A percentile compares a stretch with the other conserved stretches of the same genome.
Conservation (phyloP, 805 yeast species). For the Candida nonsorbophila region DNA sequence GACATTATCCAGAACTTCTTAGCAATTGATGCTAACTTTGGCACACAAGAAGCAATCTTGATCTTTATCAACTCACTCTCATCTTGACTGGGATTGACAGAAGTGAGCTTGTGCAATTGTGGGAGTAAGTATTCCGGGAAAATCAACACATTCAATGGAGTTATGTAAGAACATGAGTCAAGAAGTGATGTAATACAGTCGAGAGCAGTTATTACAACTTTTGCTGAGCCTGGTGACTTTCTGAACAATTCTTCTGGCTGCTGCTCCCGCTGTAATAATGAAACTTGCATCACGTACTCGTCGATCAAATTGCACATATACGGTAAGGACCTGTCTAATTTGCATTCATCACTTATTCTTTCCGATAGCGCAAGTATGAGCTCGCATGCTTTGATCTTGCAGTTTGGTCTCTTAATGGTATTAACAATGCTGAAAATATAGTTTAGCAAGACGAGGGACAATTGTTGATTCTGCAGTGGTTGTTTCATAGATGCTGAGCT, state of each 20-base stretch:
- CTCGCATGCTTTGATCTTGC: slow-evolving; percentile 68
- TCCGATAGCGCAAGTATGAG: slow-evolving; percentile 72
- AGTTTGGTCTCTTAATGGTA: slow-evolving; percentile 54
- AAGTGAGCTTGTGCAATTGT: slow-evolving; percentile 31
- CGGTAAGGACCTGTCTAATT: slow-evolving; percentile 82
- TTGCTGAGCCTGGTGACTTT: slow-evolving; percentile 27
- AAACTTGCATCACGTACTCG: slow-evolving; percentile 33
- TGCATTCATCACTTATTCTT: slow-evolving; percentile 72
- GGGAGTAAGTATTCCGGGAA: slow-evolving; percentile 85
- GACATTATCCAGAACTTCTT: slow-evolving; percentile 60
- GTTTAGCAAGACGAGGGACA: slow-evolving; percentile 54
- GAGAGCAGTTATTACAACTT: slow-evolving; percentile 65
- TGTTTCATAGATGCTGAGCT: slow-evolving; percentile 17
- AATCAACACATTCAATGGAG: slow-evolving; percentile 69
- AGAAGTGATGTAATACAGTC: slow-evolving; percentile 64
- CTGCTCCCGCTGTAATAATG: neutral
- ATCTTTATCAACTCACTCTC: slow-evolving; percentile 43
- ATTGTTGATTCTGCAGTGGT: slow-evolving; percentile 19
- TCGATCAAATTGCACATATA: slow-evolving; percentile 69
- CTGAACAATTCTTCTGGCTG: neutral
- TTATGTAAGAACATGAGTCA: slow-evolving; percentile 54
- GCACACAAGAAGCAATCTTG: slow-evolving; percentile 67
- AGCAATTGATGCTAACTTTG: slow-evolving; percentile 64
- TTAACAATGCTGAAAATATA: slow-evolving; percentile 56
- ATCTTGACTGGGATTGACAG: slow-evolving; percentile 10